Percentiles rank a stretch among this genome's conserved stretches.
phyloP scores from a whole-genome alignment of 2,329 filamentous ascomycete genomes.

The Coniochaeta sp. region DNA sequence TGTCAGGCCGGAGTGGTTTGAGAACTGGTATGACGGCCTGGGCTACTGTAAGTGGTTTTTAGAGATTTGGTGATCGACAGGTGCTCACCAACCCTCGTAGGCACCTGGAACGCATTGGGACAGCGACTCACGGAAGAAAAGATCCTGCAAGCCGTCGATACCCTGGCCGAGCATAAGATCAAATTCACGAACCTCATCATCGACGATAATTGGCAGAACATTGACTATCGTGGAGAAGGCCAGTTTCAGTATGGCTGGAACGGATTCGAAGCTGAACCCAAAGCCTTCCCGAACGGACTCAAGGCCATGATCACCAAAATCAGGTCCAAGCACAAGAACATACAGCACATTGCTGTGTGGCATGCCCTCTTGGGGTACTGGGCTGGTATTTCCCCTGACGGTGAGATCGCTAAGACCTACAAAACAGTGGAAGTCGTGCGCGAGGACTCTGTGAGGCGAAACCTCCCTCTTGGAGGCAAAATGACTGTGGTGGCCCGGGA shows the following conservation, averaged over 20 bases:
- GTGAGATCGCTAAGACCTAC: conserved; percentile 69
- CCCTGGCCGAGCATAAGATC: conserved; percentile 63
- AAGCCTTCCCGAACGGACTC: conserved; percentile 73
- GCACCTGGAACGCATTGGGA: conserved; percentile 90
- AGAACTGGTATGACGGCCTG: conserved; percentile 87
- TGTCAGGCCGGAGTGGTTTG: conserved; percentile 59
- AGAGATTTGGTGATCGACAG: background rate
- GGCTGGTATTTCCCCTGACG: conserved; percentile 74
- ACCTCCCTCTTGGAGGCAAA: conserved; percentile 48
- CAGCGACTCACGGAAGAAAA: conserved; percentile 76
- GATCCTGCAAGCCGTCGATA: conserved; percentile 66
- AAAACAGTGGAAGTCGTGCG: conserved; percentile 58
- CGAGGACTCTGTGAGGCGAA: conserved; percentile 35
- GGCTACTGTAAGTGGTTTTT: conserved; percentile 61
- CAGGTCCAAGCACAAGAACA: conserved; percentile 58
- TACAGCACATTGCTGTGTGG: conserved; percentile 88
- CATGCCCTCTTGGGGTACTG: conserved; percentile 85
- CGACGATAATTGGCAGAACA: conserved; percentile 92
- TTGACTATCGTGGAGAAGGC: conserved; percentile 44
- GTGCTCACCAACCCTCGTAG: conserved; percentile 21
- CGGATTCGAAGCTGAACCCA: conserved; percentile 76
- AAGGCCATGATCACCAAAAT: conserved; percentile 64
- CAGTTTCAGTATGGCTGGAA: conserved; percentile 62
- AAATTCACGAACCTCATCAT: conserved; percentile 83
- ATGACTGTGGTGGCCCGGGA: conserved; percentile 68